Evolutionary conservation across 2,329 filamentous ascomycete genomes (phyloP), one percentile per base, ranked within the genome.

Genomic region (Scedosporium apiospermum): DNA sequence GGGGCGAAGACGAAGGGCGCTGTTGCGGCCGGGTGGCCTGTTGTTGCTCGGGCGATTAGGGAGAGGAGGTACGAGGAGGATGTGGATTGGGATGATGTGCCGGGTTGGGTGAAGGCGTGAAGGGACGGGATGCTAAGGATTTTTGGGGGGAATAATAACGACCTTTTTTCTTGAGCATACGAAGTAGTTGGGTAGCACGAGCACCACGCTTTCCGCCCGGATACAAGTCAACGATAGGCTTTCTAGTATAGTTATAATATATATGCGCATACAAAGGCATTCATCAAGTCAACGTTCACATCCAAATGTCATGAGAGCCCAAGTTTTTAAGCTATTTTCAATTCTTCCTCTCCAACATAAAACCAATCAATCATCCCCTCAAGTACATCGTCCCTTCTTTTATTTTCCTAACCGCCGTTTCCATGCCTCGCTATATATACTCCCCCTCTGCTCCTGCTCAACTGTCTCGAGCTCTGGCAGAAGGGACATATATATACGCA

Each of bases 21-120:
- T 0, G 74, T 90, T 21, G 78, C 79, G 41, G 88, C 88, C 1
- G 90, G 90, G 0, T 97, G 93, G 77, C 92, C 93, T 1, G 78
- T 77, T 53, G 85, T 90, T 1, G 91, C 88, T 81, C 80, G 85
- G 63, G 87, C 88, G 0, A 82, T 96, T 16, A 80, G 78, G 57
- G 79, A 82, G 41, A 83, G 83, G 66, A 82, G 85, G 62, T 80
- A 80, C 14, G 80, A 82, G 55, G 82, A 87, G 66, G 80, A 82
- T 0, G 75, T 77, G 46, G 82, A 85, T 63, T 83, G 92, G n/a
- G 75, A 79, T 3, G 82, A 84, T 55, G 87, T 93, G 44, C 88
- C 89, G 0, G 91, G 90, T 0, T 95, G 89, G 90, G 89, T 92
- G 7, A 83, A 80, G 66, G 75, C 67, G 21, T 73, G 62, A 69